phyloP scores from a whole-genome alignment of 73 alveolate species.

The Diophrys sp. region DNA sequence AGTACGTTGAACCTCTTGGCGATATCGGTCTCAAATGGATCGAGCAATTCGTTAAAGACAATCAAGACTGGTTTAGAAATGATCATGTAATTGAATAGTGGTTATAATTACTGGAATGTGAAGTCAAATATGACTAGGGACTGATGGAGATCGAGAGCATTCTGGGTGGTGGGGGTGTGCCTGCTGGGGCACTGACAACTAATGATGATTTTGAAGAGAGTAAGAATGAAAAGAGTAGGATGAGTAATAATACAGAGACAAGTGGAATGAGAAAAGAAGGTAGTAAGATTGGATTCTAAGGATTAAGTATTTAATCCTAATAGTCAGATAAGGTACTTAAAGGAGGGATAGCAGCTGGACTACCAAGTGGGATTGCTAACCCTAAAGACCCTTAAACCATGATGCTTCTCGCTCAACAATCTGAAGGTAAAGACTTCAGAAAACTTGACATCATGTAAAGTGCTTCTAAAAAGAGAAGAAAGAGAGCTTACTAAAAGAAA shows the following conservation, averaged over 20 bases:
- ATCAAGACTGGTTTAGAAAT: constrained; percentile 52
- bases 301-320: background rate
- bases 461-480: constrained; percentile 8
- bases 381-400: background rate
- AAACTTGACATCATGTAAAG: background rate
- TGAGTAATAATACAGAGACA: no score
- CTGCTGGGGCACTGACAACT: background rate
- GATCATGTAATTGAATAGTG: constrained; percentile 47
- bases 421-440: background rate
- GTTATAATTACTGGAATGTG: constrained; percentile 43
- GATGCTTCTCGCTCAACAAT: background rate
- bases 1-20: constrained; percentile 20
- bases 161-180: constrained; percentile 6
- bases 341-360: constrained; percentile 1
- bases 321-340: background rate
- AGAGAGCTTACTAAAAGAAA: constrained; percentile 11
- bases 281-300: no score
- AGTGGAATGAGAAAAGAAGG: no score
- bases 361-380: background rate
- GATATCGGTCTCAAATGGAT: constrained; percentile 28
- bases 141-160: background rate
- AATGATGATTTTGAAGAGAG: background rate
- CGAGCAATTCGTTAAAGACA: constrained; percentile 45
- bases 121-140: constrained; percentile 38
- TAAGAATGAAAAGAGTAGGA: no score